Percentiles rank a stretch among this genome's conserved stretches.
These are phyloP conservation scores for Sporothrix brunneoviolacea DNA, from an alignment of 2,329 filamentous ascomycete species.

Conservation along the genomic window DNA sequence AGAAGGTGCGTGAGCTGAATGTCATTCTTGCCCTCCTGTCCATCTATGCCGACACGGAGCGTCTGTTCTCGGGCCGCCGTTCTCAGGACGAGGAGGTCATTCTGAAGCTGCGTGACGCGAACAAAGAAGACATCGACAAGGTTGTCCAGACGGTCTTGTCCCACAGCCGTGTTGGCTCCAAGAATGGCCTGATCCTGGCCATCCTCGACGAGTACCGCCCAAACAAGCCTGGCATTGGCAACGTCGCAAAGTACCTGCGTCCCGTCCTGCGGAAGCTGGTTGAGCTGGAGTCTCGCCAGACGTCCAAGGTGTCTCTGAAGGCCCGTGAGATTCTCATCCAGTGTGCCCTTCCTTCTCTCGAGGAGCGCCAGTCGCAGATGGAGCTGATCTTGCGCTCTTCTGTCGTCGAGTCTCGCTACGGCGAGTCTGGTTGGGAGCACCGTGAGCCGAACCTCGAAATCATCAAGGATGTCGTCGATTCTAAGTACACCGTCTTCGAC, in stretches of 20 bases:
- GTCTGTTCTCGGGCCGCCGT: conserved; percentile 77
- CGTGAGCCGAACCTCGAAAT: conserved; percentile 83
- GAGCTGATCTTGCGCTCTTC: conserved; percentile 96
- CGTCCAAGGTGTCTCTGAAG: conserved; percentile 95
- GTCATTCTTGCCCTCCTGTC: conserved; percentile 75
- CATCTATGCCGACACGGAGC: conserved; percentile 76
- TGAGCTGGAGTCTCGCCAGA: conserved; percentile 77
- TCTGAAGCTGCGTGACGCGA: conserved; percentile 85
- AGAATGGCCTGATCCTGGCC: conserved; percentile 88
- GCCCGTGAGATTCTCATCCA: conserved; percentile 96
- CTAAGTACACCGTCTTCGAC: conserved; percentile 97
- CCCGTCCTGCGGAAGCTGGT: conserved; percentile 76
- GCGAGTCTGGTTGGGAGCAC: conserved; percentile 95
- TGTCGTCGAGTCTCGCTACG: conserved; percentile 93
- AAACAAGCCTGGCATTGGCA: conserved; percentile 84
- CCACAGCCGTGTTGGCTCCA: conserved; percentile 83
- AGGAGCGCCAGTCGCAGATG: conserved; percentile 94
- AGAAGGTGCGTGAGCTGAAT: conserved; percentile 83
- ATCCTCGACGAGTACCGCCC: conserved; percentile 92
- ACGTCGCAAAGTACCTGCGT: conserved; percentile 82
- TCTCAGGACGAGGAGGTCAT: conserved; percentile 90
- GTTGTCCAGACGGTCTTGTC: conserved; percentile 88
- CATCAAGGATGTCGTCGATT: conserved; percentile 97
- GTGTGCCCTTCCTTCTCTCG: conserved; percentile 88
- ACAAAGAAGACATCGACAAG: conserved; percentile 83